Base-by-base conservation (phyloP, 2,329 filamentous ascomycete genomes). In the Ophiostoma sp. region DNA sequence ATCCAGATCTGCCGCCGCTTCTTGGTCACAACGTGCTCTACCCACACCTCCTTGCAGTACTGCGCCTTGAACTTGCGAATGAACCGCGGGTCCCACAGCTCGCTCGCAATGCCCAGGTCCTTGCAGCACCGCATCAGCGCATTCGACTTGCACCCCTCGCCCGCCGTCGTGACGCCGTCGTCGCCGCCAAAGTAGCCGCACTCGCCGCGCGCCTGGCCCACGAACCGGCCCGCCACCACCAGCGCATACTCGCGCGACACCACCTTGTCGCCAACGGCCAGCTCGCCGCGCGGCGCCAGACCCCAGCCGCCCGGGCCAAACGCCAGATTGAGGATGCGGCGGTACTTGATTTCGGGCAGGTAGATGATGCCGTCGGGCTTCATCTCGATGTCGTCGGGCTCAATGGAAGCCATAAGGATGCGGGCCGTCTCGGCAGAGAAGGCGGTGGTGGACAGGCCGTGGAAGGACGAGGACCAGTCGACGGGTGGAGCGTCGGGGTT, bases 91-190 rank as follows among this genome's bases (percentile, higher is more conserved):
- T 99, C 95, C 95, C 95, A 99, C 27, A 99, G 86, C 81, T 99
- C 95, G 74, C 90, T 94, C 1, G 93, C 95, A 74, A 99, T 91
- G 48, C 95, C 95, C 41, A 99, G 82, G 79, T 99, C 95, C 83
- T 99, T 99, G 84, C 95, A 98, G 85, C 94, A 98, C 71, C 95
- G 91, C 89, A 98, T 96, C 74, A 99, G 85, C 15, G 95, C 95
- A 78, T 99, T 99, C 73, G 93, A 97, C 81, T 97, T 97, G 85
- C 93, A 96, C 69, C 95, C 95, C 81, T 99, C 95, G 72, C 94
- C 94, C 52, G 95, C 94, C 1, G 94, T 97, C 35, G 95, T 93
- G 73, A 99, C 93, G 70, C 91, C 90, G 75, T 97, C 94, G 44
- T 92, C 86, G 75, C 87, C 88, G 75, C 87, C 88, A 81, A 98